Percentiles rank a stretch among this genome's conserved stretches.
These are phyloP conservation scores for Lachancea waltii DNA, from an alignment of 805 yeast species.

Conservation along the genomic window DNA sequence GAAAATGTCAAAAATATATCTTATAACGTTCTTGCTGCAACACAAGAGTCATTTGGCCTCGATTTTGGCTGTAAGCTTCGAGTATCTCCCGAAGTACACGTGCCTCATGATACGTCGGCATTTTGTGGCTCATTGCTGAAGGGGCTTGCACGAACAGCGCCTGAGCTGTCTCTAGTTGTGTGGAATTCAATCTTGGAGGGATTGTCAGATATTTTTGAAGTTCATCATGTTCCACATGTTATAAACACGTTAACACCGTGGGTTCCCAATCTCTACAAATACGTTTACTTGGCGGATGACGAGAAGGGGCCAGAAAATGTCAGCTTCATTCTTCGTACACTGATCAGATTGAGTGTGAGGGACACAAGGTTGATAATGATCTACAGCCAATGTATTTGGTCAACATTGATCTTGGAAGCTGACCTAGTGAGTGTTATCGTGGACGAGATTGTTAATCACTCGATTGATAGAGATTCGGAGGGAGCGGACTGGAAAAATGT, in stretches of 20 bases:
- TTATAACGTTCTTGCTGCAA: conserved; percentile 53
- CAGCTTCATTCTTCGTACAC: conserved; percentile 52
- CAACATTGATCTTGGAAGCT: conserved; percentile 54
- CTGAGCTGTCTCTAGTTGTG: conserved; percentile 55
- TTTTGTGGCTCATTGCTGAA: conserved; percentile 53
- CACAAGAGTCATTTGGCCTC: conserved; percentile 53
- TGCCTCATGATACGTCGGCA: conserved; percentile 61
- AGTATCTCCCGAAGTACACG: conserved; percentile 52
- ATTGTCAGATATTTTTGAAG: conserved; percentile 19
- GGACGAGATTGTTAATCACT: conserved; percentile 68
- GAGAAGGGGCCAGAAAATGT: conserved; percentile 55
- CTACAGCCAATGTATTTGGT: conserved; percentile 62
- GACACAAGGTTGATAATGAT: conserved; percentile 44
- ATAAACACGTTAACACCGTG: conserved; percentile 51
- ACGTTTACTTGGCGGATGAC: conserved; percentile 49
- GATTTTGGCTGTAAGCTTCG: conserved; percentile 52
- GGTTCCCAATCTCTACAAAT: conserved; percentile 57
- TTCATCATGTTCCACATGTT: conserved; percentile 20
- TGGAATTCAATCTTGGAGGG: conserved; percentile 27
- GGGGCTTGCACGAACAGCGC: conserved; percentile 49
- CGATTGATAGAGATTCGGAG: conserved; percentile 73
- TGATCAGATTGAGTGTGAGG: conserved; percentile 51
- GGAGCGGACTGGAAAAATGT: conserved; percentile 61
- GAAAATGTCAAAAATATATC: conserved; percentile 58
- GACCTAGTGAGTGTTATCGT: conserved; percentile 50